Base-by-base conservation (phyloP, 495 filamentous ascomycete genomes). In the Hyaloscypha finlandica region DNA sequence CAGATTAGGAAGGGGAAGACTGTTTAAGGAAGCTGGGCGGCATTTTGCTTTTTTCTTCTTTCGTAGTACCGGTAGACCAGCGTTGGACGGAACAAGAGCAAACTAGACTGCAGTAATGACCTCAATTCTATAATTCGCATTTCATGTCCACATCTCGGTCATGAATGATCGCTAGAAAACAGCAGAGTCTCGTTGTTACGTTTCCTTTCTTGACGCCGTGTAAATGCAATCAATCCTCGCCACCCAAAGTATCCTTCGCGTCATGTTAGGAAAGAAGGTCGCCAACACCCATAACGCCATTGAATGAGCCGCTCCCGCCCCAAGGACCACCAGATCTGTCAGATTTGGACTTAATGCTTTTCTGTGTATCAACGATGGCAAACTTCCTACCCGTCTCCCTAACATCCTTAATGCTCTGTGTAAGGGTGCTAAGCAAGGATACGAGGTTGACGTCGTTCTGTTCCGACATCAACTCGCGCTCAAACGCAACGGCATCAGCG, bases 401-500 rank as follows among this genome's bases (percentile, higher is more conserved):
- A 29, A 89, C 84, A 53, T 88, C 84, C 70, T 84, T 85, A 29
- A 92, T 79, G 64, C 86, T 90, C 61, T 87, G 78, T 31, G 90
- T 85, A 33, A 97, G 78, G 55, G 83, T 80, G 42, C 90, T 85
- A 3, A 97, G 81, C 4, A 97, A 75, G 8, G 85, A 81, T 58
- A 94, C 83, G 0, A 97, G 81, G 52, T 86, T 80, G 45, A 96
- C 92, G 68, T 97, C 92, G 68, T 91, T 92, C 63, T 85, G 82
- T 77, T 95, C 90, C 4, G 87, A 83, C 33, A 85, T 71, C 16
- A 86, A 81, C 73, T 90, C 88, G 57, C 77, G 77, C 55, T 84
- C 75, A 55, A 88, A 88, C 0, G 81, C 80, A 33, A 77, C 70
- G 8, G 76, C 76, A 62, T 89, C 80, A 2, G 83, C 77, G 1